These are phyloP conservation scores for Pilasporangium apinafurcum DNA, from an alignment of 352 stramenopile genomes.

Conservation along the genomic window DNA sequence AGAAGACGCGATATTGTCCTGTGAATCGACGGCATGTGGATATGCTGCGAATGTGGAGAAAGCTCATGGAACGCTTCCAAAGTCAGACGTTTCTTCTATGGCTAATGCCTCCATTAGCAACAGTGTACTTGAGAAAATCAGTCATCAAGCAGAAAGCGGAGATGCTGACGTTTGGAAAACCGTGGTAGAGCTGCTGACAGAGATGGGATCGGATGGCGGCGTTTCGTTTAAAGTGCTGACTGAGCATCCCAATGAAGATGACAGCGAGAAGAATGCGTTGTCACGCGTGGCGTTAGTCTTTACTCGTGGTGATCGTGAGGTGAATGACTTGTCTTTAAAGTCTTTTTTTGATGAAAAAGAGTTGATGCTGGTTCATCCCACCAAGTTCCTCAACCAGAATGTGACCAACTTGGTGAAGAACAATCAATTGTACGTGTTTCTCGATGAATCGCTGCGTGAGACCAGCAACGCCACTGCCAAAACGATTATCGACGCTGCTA, in stretches of 20 bases:
- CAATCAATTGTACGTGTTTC: slow-evolving; percentile 36
- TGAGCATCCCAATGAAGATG: slow-evolving; percentile 16
- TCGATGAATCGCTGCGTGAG: slow-evolving; percentile 53
- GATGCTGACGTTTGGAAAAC: slow-evolving; percentile 21
- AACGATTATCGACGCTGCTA: neutral
- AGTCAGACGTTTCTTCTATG: neutral
- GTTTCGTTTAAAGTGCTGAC: slow-evolving; percentile 31
- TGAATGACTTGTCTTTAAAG: slow-evolving; percentile 71
- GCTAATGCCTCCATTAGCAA: neutral
- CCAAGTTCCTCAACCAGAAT: slow-evolving; percentile 8
- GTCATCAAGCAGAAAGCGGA: slow-evolving; percentile 5
- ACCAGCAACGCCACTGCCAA: neutral
- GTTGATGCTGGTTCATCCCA: slow-evolving; percentile 24
- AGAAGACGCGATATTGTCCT: slow-evolving; percentile 81
- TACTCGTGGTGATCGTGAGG: slow-evolving; percentile 44
- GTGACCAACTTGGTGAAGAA: slow-evolving; percentile 9
- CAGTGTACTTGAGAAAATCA: slow-evolving; percentile 13
- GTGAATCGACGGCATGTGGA: slow-evolving; percentile 34
- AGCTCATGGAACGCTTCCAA: slow-evolving; percentile 33
- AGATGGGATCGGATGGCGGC: slow-evolving; percentile 2
- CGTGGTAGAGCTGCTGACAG: slow-evolving; percentile 18
- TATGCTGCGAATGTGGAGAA: slow-evolving; percentile 89
- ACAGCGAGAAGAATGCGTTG: slow-evolving; percentile 3
- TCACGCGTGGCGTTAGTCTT: slow-evolving; percentile 42
- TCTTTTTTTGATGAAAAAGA: slow-evolving; percentile 58